Evolutionary conservation across 805 yeast species (phyloP).

Genomic region (Candida adriatica): DNA sequence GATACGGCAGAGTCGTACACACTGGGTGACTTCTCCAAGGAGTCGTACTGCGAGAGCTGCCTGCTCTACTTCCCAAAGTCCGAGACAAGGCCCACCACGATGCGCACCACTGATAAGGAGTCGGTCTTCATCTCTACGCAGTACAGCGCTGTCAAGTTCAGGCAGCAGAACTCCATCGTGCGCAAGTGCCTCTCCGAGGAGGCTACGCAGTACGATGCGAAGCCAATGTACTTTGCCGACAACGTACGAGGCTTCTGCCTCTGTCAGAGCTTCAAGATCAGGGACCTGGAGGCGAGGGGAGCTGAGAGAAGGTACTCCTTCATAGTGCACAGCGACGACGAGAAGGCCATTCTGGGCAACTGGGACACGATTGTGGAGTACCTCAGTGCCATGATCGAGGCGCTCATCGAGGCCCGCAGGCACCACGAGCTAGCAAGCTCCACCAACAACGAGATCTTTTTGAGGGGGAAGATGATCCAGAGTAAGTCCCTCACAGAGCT

Average conservation of each 20-base stretch:
- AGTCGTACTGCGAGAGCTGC: slow-evolving; percentile 56
- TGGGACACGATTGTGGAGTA: slow-evolving; percentile 46
- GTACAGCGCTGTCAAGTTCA: slow-evolving; percentile 50
- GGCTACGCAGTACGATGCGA: slow-evolving; percentile 48
- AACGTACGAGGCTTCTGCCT: slow-evolving; percentile 53
- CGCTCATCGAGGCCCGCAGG: slow-evolving; percentile 28
- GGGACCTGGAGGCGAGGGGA: slow-evolving; percentile 65
- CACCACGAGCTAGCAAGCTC: slow-evolving; percentile 23
- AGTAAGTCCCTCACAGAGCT: slow-evolving; percentile 51
- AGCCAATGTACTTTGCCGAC: slow-evolving; percentile 62
- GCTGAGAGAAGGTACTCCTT: slow-evolving; percentile 63
- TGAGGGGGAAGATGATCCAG: slow-evolving; percentile 48
- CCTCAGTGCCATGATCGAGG: slow-evolving; percentile 32
- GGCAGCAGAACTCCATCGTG: slow-evolving; percentile 50
- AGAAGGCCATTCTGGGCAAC: slow-evolving; percentile 40
- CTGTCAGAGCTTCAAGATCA: slow-evolving; percentile 51
- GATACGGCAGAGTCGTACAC: slow-evolving; percentile 18
- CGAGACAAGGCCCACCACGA: slow-evolving; percentile 28
- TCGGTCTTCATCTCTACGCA: slow-evolving; percentile 46
- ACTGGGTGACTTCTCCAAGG: slow-evolving; percentile 36
- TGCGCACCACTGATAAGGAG: slow-evolving; percentile 21
- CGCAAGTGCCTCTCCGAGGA: slow-evolving; percentile 64
- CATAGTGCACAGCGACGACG: slow-evolving; percentile 51
- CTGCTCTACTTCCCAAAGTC: slow-evolving; percentile 41
- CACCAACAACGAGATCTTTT: slow-evolving; percentile 38